Evolutionary conservation across 495 filamentous ascomycete genomes (phyloP).

Genomic region (Ramalina intermedia): DNA sequence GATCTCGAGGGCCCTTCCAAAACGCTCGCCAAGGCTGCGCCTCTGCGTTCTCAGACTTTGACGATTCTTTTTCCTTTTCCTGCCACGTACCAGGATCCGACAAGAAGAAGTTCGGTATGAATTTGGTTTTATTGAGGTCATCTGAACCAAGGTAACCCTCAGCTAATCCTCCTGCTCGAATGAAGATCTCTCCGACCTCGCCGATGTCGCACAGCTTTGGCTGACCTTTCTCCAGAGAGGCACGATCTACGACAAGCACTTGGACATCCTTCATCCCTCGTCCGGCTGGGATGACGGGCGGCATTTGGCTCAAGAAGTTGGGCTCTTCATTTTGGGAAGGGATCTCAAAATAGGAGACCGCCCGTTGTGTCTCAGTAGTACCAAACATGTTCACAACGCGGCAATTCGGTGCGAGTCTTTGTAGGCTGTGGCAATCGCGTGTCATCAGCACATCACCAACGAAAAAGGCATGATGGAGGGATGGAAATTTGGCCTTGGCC

Average conservation of each 20-base stretch:
- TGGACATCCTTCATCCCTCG: constrained; percentile 90
- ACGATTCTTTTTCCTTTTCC: constrained; percentile 39
- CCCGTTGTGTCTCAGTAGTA: constrained; percentile 78
- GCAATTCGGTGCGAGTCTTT: constrained; percentile 57
- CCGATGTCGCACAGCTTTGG: constrained; percentile 46
- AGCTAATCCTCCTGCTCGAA: constrained; percentile 77
- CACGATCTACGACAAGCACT: constrained; percentile 74
- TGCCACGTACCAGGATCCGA: constrained; percentile 54
- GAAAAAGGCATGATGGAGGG: constrained; percentile 64
- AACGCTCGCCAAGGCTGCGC: constrained; percentile 61
- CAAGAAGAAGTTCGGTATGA: constrained; percentile 82
- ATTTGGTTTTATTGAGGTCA: constrained; percentile 62
- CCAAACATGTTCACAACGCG: constrained; percentile 24
- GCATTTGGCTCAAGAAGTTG: constrained; percentile 52
- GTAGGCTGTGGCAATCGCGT: constrained; percentile 67
- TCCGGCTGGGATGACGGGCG: constrained; percentile 74
- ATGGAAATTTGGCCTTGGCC: constrained; percentile 60
- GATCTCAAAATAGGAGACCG: constrained; percentile 79
- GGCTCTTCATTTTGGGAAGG: constrained; percentile 54
- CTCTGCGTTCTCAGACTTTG: constrained; percentile 18
- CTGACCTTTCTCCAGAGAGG: constrained; percentile 29
- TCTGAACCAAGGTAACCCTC: constrained; percentile 70
- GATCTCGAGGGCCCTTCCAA: constrained; percentile 73
- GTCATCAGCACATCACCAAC: constrained; percentile 88
- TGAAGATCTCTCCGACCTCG: constrained; percentile 50